These are phyloP conservation scores for Podosphaera aphanis DNA, from an alignment of 2,329 filamentous ascomycete genomes.

Conservation along the genomic window DNA sequence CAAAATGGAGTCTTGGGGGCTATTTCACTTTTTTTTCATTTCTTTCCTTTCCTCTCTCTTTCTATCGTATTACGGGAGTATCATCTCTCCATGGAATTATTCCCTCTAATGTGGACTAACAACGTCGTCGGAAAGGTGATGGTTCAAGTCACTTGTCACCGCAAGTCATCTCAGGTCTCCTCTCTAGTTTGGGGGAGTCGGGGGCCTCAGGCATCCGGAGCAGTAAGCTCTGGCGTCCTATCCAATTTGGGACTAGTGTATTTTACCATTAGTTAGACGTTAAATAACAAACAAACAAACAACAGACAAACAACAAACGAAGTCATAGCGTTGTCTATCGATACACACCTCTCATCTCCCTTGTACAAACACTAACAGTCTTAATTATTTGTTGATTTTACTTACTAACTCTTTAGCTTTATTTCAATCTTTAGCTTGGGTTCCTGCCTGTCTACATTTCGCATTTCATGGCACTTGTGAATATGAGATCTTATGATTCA, in stretches of 20 bases:
- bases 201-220: not conserved
- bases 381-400: too few relatives aligned
- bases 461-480: too few relatives aligned
- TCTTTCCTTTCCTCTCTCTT: not conserved
- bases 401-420: too few relatives aligned
- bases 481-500: too few relatives aligned
- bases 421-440: too few relatives aligned
- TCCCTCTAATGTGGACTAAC: not conserved
- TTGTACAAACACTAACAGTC: too few relatives aligned
- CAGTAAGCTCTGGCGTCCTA: not conserved
- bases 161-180: not conserved
- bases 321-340: too few relatives aligned
- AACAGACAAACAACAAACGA: too few relatives aligned
- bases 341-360: too few relatives aligned
- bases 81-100: not conserved
- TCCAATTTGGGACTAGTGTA: not conserved
- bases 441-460: too few relatives aligned
- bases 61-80: not conserved
- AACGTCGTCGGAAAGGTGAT: not conserved
- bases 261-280: not conserved
- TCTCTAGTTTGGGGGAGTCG: not conserved
- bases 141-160: not conserved
- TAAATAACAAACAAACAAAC: not conserved
- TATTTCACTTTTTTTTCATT: not conserved
- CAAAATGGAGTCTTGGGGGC: too few relatives aligned